Evolutionary conservation across 768 basidiomycete genomes (phyloP).

Genomic region (Dictyophora rubrovolvata): DNA sequence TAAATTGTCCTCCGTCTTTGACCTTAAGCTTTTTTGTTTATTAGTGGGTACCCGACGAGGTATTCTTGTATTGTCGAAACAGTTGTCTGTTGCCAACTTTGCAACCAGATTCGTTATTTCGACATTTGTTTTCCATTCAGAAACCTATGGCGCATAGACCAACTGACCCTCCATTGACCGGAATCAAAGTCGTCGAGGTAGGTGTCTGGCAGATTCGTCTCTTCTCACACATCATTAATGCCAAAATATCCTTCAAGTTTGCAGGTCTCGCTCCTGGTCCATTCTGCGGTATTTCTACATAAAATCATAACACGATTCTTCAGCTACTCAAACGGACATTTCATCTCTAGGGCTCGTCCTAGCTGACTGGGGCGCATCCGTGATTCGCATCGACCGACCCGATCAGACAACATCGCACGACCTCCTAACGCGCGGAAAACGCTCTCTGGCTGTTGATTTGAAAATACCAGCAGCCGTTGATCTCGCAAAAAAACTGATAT

Average conservation of each 20-base stretch:
- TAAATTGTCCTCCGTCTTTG: background rate
- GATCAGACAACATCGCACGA: slow-evolving; percentile 32
- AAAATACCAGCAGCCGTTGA: slow-evolving; percentile 51
- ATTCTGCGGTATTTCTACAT: slow-evolving; percentile 38
- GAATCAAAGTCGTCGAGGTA: slow-evolving; percentile 16
- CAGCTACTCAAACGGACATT: background rate
- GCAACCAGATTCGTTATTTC: background rate
- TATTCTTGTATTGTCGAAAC: background rate
- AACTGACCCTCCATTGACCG: slow-evolving; percentile 4
- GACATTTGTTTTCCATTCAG: background rate
- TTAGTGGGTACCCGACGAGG: background rate
- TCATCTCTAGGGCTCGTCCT: slow-evolving; percentile 40
- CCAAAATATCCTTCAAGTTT: slow-evolving; percentile 36
- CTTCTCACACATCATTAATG: background rate
- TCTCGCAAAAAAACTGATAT: slow-evolving; percentile 46
- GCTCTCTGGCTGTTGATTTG: slow-evolving; percentile 60
- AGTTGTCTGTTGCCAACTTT: background rate
- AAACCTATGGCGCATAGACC: background rate
- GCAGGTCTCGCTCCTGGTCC: slow-evolving; percentile 77
- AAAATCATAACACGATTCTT: background rate
- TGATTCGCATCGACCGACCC: slow-evolving; percentile 63
- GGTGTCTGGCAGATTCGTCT: background rate
- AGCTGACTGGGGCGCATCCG: slow-evolving; percentile 70
- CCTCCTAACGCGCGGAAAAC: slow-evolving; percentile 60
- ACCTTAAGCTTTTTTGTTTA: background rate